Percentiles rank a stretch among this genome's conserved stretches.
phyloP scores from a whole-genome alignment of 768 basidiomycete species.

The Boletus reticulatus region DNA sequence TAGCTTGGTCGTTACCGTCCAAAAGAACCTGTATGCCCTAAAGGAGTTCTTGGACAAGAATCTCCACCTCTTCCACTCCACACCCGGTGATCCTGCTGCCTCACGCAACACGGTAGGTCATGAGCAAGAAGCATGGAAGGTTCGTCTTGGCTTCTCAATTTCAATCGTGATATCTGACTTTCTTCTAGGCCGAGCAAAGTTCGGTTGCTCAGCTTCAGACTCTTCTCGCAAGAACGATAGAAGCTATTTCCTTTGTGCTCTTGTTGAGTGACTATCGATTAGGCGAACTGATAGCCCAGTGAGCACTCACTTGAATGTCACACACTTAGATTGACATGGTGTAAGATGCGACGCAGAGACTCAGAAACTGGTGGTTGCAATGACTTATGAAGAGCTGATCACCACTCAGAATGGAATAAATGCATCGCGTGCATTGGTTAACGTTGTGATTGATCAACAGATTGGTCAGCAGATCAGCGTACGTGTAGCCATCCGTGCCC shows the following conservation, averaged over 20 bases:
- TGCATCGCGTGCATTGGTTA: slow-evolving; percentile 87
- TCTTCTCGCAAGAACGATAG: slow-evolving; percentile 82
- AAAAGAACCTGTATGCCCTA: slow-evolving; percentile 75
- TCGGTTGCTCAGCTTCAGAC: slow-evolving; percentile 77
- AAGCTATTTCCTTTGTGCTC: slow-evolving; percentile 91
- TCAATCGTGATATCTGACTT: slow-evolving; percentile 3
- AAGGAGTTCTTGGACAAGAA: slow-evolving; percentile 79
- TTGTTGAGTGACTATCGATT: slow-evolving; percentile 90
- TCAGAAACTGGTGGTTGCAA: slow-evolving; percentile 62
- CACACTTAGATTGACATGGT: slow-evolving; percentile 5
- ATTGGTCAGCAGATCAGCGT: slow-evolving; percentile 96
- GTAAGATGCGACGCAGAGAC: slow-evolving; percentile 68
- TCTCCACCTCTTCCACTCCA: slow-evolving; percentile 80
- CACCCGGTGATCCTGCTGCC: slow-evolving; percentile 65
- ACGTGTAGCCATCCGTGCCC: slow-evolving; percentile 26
- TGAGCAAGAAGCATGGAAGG: slow-evolving; percentile 91
- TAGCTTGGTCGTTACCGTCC: slow-evolving; percentile 59
- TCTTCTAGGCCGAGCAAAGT: slow-evolving; percentile 67
- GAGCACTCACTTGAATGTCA: slow-evolving; percentile 27
- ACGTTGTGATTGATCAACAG: slow-evolving; percentile 96
- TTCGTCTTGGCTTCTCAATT: slow-evolving; percentile 27
- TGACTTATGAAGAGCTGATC: slow-evolving; percentile 87
- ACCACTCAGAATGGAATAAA: slow-evolving; percentile 82
- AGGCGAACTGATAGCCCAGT: slow-evolving; percentile 82
- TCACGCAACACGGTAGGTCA: slow-evolving; percentile 52